These are phyloP conservation scores for Pseudogymnoascus sp. DNA, from an alignment of 2,329 filamentous ascomycete genomes.

Conservation along the genomic window DNA sequence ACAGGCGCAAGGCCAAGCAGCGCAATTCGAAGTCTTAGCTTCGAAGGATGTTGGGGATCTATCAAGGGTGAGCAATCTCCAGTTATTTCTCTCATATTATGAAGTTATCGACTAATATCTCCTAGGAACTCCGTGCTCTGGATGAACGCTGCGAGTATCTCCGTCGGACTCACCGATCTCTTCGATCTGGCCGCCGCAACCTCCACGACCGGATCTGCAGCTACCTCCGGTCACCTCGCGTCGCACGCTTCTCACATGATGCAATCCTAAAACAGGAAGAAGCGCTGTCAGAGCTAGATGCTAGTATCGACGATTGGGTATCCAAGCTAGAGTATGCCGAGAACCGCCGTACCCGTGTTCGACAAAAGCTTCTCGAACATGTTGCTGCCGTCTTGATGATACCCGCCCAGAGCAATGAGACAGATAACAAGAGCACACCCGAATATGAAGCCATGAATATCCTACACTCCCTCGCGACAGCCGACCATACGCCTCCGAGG, in stretches of 20 bases:
- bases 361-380: conserved; percentile 75
- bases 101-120: background rate
- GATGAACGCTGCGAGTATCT: conserved; percentile 74
- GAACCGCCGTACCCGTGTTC: conserved; percentile 64
- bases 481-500: conserved; percentile 39
- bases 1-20: conserved; percentile 54
- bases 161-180: conserved; percentile 65
- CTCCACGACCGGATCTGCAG: conserved; percentile 70
- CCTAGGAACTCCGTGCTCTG: conserved; percentile 62
- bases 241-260: conserved; percentile 64
- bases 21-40: conserved; percentile 56
- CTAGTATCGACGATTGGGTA: conserved; percentile 74
- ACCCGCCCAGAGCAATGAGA: conserved; percentile 26
- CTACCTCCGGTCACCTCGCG: conserved; percentile 63
- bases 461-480: conserved; percentile 20
- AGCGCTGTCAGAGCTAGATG: conserved; percentile 66
- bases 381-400: conserved; percentile 63
- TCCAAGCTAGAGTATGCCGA: conserved; percentile 73
- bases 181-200: conserved; percentile 67
- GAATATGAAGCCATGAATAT: background rate
- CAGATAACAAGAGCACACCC: conserved; percentile 38
- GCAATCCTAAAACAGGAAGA: conserved; percentile 74
- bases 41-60: conserved; percentile 56
- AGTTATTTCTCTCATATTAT: background rate
- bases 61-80: conserved; percentile 43